Evolutionary conservation across 352 stramenopile genomes (phyloP).

Genomic region (Blastocystis sp.): DNA sequence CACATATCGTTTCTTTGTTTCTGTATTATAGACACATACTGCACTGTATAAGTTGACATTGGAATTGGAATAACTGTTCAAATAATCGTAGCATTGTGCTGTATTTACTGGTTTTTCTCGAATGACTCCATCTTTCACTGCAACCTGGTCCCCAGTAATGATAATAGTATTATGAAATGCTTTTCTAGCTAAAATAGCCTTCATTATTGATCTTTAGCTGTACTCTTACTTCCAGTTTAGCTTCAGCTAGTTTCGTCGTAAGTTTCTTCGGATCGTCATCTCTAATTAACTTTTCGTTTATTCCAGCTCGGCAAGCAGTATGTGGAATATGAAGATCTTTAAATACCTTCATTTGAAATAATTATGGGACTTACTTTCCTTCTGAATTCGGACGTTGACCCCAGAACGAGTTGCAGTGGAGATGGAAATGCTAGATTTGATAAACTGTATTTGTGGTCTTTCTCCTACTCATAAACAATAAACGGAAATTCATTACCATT

Average conservation of each 20-base stretch:
- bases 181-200: background rate
- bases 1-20: slow-evolving; percentile 28
- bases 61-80: slow-evolving; percentile 45
- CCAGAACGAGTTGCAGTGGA: background rate
- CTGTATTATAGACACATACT: slow-evolving; percentile 36
- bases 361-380: background rate
- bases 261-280: slow-evolving; percentile 17
- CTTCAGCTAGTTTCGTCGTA: slow-evolving; percentile 53
- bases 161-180: background rate
- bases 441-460: background rate
- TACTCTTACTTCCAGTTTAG: slow-evolving; percentile 15
- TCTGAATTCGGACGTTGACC: background rate
- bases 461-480: no score
- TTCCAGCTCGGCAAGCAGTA: background rate
- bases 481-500: background rate
- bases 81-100: slow-evolving; percentile 8
- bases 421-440: background rate
- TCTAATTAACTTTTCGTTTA: slow-evolving; percentile 46
- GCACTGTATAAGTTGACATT: slow-evolving; percentile 37
- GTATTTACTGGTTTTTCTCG: slow-evolving; percentile 28
- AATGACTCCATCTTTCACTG: slow-evolving; percentile 47
- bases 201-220: background rate
- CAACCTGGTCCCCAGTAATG: slow-evolving; percentile 49
- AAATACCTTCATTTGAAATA: background rate
- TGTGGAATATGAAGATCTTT: slow-evolving; percentile 30